A percentile compares a stretch with the other conserved stretches of the same genome.
These are phyloP conservation scores for Rutstroemia sp. DNA, from an alignment of 2,329 filamentous ascomycete genomes.

Conservation along the genomic window DNA sequence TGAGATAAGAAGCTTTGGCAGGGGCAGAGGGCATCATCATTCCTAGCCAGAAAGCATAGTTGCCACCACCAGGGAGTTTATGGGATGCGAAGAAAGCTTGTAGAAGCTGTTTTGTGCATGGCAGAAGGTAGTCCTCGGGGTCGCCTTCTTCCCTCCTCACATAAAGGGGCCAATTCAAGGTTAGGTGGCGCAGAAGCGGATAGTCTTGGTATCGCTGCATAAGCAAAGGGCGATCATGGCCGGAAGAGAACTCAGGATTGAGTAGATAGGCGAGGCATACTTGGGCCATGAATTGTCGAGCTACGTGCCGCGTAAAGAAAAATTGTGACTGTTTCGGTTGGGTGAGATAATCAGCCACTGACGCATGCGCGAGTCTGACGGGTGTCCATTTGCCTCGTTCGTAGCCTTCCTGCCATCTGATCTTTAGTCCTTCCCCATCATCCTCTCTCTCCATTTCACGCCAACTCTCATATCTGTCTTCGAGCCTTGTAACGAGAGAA, in stretches of 20 bases:
- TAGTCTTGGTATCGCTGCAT: conserved; percentile 2
- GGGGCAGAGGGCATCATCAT: conserved; percentile 13
- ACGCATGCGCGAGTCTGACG: conserved; percentile 18
- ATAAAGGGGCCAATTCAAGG: conserved; percentile 9
- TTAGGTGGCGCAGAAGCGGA: conserved; percentile 15
- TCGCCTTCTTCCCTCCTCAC: background rate
- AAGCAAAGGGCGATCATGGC: background rate
- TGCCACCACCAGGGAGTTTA: conserved; percentile 13
- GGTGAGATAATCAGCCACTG: conserved; percentile 18
- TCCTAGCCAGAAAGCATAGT: conserved; percentile 18
- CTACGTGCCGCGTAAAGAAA: conserved; percentile 11
- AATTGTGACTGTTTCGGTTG: conserved; percentile 12
- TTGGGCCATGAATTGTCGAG: conserved; percentile 15
- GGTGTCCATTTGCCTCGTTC: background rate
- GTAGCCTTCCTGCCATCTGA: background rate
- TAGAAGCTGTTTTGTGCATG: conserved; percentile 10
- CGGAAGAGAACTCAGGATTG: conserved; percentile 12
- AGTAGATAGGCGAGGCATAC: conserved; percentile 16
- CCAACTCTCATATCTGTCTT: background rate
- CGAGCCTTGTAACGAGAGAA: conserved; percentile 12
- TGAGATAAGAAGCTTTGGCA: background rate
- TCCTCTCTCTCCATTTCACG: background rate
- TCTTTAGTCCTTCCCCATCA: background rate
- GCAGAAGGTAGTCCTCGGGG: conserved; percentile 7
- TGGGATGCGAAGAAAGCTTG: conserved; percentile 17